Base-by-base conservation (phyloP, 1,284 basidiomycete genomes). In the Trametes polyzona region DNA sequence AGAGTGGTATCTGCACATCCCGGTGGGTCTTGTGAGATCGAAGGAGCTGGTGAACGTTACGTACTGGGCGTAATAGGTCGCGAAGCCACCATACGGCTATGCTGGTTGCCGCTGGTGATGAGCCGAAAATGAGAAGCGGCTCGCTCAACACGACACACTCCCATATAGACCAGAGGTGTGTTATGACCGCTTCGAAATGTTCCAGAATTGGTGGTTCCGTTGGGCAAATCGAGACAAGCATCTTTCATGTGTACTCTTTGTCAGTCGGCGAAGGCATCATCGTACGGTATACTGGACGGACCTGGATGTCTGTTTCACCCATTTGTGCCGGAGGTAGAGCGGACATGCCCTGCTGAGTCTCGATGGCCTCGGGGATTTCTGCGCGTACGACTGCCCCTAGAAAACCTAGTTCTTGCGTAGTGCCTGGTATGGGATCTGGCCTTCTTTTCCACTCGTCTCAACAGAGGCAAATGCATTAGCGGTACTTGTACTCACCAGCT, bases 161-260 rank as follows among this genome's bases (percentile, higher is more conserved):
- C 95, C 95, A 97, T 52, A 97, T 82, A 2, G 93, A 90, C 92
- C 94, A 95, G n/a, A 96, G 70, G 50, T 95, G 85, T 0, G 88
- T 76, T 16, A 96, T 70, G 49, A 88, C 87, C 1, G 88, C 82
- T 66, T 90, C 87, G 61, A 96, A 90, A 0, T 93, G 80, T 19
- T 81, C 74, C 16, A 97, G 69, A 1, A 91, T 88, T 0, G 91
- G 83, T 1, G 89, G 85, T 3, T 79, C 71, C 6, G 89, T 83
- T 0, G 88, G 81, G 1, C 91, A 82, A 4, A 90, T 78, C 0
- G 91, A 90, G 0, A 93, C 93, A 3, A 96, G 78, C 36, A 96
- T 83, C 90, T 95, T n/a, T n/a, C n/a, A n/a, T n/a, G n/a, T n/a
- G n/a, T n/a, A n/a, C n/a, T n/a, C n/a, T n/a, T n/a, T n/a, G n/a